Percentiles rank a stretch among this genome's conserved stretches.
Evolutionary conservation across 192 early-diverging fungal genomes (phyloP).

Genomic region (Diversispora epigaea): DNA sequence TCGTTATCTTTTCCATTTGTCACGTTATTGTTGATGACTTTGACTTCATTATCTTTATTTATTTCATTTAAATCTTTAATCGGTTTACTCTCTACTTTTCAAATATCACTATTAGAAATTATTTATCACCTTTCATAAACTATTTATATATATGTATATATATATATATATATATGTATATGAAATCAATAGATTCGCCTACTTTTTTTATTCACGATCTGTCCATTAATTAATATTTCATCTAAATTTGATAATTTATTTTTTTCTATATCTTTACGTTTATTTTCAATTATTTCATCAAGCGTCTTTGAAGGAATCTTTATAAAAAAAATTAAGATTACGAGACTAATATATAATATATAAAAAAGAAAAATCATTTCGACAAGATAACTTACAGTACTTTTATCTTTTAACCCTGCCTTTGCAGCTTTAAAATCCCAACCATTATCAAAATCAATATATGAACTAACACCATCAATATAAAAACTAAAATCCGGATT

Average conservation of each 20-base stretch:
- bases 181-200: too few species aligned
- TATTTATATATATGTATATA: too few species aligned
- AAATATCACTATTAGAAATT: too few species aligned
- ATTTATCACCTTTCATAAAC: too few species aligned
- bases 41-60: not conserved
- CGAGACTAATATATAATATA: not conserved
- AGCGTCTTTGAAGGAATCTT: constrained; percentile 3
- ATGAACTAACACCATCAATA: constrained; percentile 65
- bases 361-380: not conserved
- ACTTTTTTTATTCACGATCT: not conserved
- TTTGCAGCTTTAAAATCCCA: constrained; percentile 84
- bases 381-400: constrained; percentile 38
- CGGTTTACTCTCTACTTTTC: too few species aligned
- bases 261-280: not conserved
- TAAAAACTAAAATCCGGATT: constrained; percentile 78
- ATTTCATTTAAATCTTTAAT: too few species aligned
- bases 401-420: constrained; percentile 65
- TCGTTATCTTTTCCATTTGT: constrained; percentile 37
- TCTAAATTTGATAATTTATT: not conserved
- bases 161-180: too few species aligned
- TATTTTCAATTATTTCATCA: constrained; percentile 15
- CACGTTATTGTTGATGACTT: constrained; percentile 35
- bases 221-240: not conserved
- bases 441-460: constrained; percentile 55
- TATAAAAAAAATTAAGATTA: not conserved